Percentiles rank a stretch among this genome's conserved stretches.
Evolutionary conservation across 2,329 filamentous ascomycete genomes (phyloP).

Genomic region (Monosporascus ibericus): DNA sequence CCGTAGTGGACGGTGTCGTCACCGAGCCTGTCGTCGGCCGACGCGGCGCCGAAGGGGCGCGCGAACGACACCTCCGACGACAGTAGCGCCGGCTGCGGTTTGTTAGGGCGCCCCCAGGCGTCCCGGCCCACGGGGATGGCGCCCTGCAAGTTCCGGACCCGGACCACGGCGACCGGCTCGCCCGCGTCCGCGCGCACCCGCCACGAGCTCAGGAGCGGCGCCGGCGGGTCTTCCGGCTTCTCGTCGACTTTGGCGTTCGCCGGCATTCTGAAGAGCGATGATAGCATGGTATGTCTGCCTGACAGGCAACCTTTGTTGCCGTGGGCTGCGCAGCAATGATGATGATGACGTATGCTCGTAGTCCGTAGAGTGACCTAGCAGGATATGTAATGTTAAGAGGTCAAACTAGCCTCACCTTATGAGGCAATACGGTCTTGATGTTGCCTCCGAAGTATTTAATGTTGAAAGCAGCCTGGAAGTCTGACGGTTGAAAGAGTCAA

Average conservation of each 20-base stretch:
- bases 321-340: too few relatives aligned
- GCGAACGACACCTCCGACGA: slow-evolving; percentile 54
- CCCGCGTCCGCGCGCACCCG: slow-evolving; percentile 32
- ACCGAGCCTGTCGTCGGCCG: slow-evolving; percentile 53
- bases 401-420: too few relatives aligned
- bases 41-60: slow-evolving; percentile 50
- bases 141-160: slow-evolving; percentile 56
- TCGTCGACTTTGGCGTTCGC: slow-evolving; percentile 11
- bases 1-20: slow-evolving; percentile 74
- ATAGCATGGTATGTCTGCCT: slow-evolving; percentile 14
- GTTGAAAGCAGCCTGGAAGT: too few relatives aligned
- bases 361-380: too few relatives aligned
- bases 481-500: too few relatives aligned
- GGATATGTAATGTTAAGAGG: too few relatives aligned
- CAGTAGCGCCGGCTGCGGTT: slow-evolving; percentile 56
- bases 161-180: slow-evolving; percentile 47
- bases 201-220: slow-evolving; percentile 31
- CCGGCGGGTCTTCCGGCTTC: slow-evolving; percentile 18
- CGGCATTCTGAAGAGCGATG: slow-evolving; percentile 17
- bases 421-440: too few relatives aligned
- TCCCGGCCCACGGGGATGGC: slow-evolving; percentile 53
- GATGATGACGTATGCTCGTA: too few relatives aligned
- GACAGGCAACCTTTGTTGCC: too few relatives aligned
- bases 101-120: slow-evolving; percentile 58
- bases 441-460: too few relatives aligned